Base-by-base conservation (phyloP, 257 asterid species). In the Petunia axillaris region DNA sequence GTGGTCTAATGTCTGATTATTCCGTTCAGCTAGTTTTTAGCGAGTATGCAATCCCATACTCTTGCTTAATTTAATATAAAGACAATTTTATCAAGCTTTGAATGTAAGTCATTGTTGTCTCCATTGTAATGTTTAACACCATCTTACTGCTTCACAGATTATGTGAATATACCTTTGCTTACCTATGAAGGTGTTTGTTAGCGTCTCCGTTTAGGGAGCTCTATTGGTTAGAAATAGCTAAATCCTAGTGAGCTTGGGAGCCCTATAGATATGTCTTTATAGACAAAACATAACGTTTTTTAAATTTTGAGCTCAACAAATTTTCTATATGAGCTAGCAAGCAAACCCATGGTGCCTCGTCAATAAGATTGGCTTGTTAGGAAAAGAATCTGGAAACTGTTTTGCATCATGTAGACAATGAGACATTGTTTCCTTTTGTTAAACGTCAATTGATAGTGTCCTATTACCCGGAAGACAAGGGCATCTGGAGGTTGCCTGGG, bases 11-110 rank as follows among this genome's bases (percentile, higher is more conserved):
- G 8, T 67, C 8, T 15, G 38, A 67, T 66, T 4, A 6, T 6
- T 68, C 40, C n/a, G 44, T 41, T 68, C 75, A 67, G n/a, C 75
- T 67, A 66, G 54, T 41, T 66, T 8, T 16, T 40, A 66, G 13
- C 43, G 76, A 10, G 58, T 70, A 4, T 16, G 58, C 77, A 25
- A 7, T 70, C 16, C 43, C 40, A 35, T 25, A 71, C 46, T 43
- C 25, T 25, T 25, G 2, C 43, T 71, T 46, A 9, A 6, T 58
- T 1, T 6, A n/a, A 48, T 70, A 4, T 71, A 48, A 14, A 66
- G 14, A 46, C 35, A 25, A 0, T 44, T 43, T 7, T 44, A 43
- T 68, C 76, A 9, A 68, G 58, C 58, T 68, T 11, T 48, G 48
- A 48, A 46, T 71, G 60, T 25, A 46, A 1, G 44, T 25, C 60